These are phyloP conservation scores for Chlamydomonas sphaeroides DNA, from an alignment of 139 green algal genomes.

Conservation along the genomic window DNA sequence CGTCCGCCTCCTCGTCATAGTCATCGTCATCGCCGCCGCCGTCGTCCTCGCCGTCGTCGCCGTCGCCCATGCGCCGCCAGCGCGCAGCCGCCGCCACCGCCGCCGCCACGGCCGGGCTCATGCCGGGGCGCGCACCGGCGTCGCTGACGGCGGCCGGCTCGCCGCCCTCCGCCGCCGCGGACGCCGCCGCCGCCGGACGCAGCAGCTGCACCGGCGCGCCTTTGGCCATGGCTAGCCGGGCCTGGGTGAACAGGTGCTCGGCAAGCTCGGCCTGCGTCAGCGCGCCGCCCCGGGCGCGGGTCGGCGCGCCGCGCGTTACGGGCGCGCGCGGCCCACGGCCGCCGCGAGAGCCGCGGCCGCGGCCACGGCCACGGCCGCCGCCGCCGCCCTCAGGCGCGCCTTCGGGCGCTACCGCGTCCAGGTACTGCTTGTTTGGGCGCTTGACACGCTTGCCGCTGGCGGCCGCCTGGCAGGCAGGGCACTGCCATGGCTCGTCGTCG, in stretches of 20 bases:
- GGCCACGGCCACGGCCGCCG: conserved; percentile 8
- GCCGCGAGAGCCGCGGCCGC: neutral
- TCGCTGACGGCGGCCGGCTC: too few species aligned
- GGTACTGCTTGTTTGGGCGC: conserved; percentile 8
- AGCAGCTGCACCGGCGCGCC: neutral
- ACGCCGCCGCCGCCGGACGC: too few species aligned
- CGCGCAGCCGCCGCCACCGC: neutral
- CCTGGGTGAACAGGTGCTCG: neutral
- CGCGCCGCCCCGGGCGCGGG: too few species aligned
- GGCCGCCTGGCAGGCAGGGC: conserved; percentile 10
- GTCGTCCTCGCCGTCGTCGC: neutral
- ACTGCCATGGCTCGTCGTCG: too few species aligned
- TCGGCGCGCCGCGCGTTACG: neutral
- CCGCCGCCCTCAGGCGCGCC: neutral
- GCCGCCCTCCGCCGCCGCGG: too few species aligned
- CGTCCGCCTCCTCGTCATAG: neutral
- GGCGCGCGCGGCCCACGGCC: neutral
- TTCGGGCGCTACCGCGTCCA: too few species aligned
- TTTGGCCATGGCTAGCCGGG: neutral
- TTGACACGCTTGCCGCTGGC: conserved; percentile 18
- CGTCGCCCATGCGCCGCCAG: neutral
- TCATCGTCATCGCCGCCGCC: neutral
- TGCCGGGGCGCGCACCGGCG: too few species aligned
- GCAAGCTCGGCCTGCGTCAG: neutral
- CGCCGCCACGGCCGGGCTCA: neutral